A percentile compares a stretch with the other conserved stretches of the same genome.
Evolutionary conservation across 768 basidiomycete species (phyloP).

Genomic region (Lactifluus hygrophoroides): DNA sequence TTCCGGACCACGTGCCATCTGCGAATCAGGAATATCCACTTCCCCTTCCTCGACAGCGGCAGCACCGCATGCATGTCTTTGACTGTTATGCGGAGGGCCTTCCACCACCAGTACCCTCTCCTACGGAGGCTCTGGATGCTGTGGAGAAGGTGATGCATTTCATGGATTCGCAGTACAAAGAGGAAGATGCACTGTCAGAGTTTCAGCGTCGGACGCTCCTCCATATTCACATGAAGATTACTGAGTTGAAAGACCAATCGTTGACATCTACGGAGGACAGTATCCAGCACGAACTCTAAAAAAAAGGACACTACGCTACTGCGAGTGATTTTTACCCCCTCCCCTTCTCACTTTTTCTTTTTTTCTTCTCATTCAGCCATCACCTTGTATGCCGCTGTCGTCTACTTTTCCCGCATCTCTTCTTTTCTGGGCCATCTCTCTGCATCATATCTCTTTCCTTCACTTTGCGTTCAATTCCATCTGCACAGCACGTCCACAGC

Average conservation of each 20-base stretch:
- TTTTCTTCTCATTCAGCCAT: not conserved
- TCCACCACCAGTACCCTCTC: constrained; percentile 26
- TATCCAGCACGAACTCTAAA: constrained; percentile 12
- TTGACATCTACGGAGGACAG: constrained; percentile 7
- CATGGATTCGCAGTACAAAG: constrained; percentile 37
- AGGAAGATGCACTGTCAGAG: constrained; percentile 35
- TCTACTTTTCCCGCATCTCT: constrained; percentile 10
- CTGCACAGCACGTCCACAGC: constrained; percentile 19
- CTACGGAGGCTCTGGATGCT: constrained; percentile 45
- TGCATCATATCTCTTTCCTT: constrained; percentile 15
- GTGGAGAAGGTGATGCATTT: constrained; percentile 47
- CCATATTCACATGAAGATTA: constrained; percentile 30
- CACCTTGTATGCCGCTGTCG: constrained; percentile 1
- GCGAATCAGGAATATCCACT: constrained; percentile 9
- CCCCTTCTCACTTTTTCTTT: not conserved
- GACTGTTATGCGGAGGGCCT: constrained; percentile 10
- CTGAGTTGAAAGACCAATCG: constrained; percentile 14
- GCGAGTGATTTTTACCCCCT: constrained; percentile 2
- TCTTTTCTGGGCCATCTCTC: constrained; percentile 6
- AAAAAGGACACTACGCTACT: constrained; percentile 1
- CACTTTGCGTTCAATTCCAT: constrained; percentile 8
- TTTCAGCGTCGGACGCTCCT: constrained; percentile 45
- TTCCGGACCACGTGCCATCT: constrained; percentile 15
- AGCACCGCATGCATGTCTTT: constrained; percentile 19
- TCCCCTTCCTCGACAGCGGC: constrained; percentile 9